Conservation (phyloP, 257 asterid species). For the Datura wrightii region DNA sequence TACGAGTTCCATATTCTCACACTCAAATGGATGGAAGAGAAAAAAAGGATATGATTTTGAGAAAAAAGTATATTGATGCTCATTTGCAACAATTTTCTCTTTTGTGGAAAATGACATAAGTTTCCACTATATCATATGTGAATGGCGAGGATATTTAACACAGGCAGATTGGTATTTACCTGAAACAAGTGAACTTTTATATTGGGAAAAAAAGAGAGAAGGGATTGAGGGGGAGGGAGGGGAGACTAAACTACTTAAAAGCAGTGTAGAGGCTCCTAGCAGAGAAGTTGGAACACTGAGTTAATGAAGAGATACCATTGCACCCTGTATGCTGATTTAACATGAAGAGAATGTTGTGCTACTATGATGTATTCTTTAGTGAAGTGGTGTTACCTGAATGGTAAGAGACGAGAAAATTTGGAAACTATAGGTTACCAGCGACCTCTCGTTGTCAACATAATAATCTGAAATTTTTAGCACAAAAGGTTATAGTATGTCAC, state of each 20-base stretch:
- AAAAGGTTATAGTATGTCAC: background rate
- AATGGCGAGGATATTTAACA: background rate
- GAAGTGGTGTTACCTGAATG: constrained; percentile 20
- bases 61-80: background rate
- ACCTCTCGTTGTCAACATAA: background rate
- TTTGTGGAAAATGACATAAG: constrained; percentile 1
- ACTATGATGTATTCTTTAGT: background rate
- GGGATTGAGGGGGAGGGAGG: background rate
- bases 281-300: background rate
- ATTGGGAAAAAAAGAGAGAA: background rate
- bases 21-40: background rate
- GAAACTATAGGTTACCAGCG: background rate
- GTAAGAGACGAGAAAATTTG: background rate
- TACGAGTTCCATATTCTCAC: background rate
- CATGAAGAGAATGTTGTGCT: background rate
- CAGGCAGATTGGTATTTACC: background rate
- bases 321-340: background rate
- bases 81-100: background rate
- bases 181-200: background rate
- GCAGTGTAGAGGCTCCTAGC: constrained; percentile 8
- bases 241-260: background rate
- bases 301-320: background rate
- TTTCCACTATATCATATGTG: background rate
- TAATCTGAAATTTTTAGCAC: background rate
- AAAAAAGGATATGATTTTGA: background rate